Evolutionary conservation across 331 rosid genomes (phyloP), one percentile per base, ranked within the genome.

Genomic region (Spiraea crenata): DNA sequence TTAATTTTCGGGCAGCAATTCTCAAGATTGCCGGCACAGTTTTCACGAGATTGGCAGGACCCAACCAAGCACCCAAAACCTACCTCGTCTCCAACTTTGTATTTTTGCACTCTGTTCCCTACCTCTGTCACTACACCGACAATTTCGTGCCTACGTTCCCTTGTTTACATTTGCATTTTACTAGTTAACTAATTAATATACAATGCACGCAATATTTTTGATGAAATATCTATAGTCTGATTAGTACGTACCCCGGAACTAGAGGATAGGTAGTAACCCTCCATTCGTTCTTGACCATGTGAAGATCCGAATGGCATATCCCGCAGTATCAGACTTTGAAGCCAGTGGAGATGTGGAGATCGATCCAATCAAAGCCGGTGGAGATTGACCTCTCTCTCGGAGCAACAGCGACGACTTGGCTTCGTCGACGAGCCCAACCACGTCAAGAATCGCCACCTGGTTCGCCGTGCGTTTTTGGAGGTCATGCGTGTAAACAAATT

Each of bases 41-140:
- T 77, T 34, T 84, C 79, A 56, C 96, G 88, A 9, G 91, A 79
- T 3, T 17, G 14, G 31, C 93, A 90, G 0, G 93, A 79, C 15
- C 75, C 84, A 7, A 90, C 86, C 86, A 90, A 1, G 70, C 82
- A 71, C 1, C 96, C 93, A 9, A 85, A 91, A 10, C 96, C 93
- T 0, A 88, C 93, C 13, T 20, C 82, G 60, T 90, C 93, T 47
- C 93, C 91, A 38, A 82, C 88, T 74, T 90, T 84, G 85, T 82
- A 78, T 5, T 83, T 90, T 19, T 75, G 9, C 5, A 85, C 91
- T 51, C 81, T 84, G 78, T 76, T 85, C 52, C 96, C 91, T 37
- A 88, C 82, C 67, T 90, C 89, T 10, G 88, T 90, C 68, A 90
- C 93, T 62, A 44, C 76, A 15, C 96, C 96, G 42, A 63, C 86